Evolutionary conservation across 75 land plant genomes (phyloP).

Genomic region (Sequoiadendron giganteum): DNA sequence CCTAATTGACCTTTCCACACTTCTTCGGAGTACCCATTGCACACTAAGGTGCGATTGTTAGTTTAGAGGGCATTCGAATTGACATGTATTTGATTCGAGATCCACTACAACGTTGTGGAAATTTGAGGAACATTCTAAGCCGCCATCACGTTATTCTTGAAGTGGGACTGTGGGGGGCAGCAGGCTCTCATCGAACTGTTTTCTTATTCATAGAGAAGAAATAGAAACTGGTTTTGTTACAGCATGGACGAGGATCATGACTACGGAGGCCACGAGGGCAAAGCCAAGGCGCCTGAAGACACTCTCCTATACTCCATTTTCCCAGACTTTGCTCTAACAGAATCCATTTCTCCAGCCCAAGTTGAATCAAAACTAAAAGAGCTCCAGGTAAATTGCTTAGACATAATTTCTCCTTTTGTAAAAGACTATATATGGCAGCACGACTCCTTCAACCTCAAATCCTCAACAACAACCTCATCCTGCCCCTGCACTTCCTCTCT

Average conservation of each 20-base stretch:
- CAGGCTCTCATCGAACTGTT: too few relatives aligned
- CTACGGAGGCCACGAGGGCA: neutral
- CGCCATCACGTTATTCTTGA: too few relatives aligned
- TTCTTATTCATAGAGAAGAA: too few relatives aligned
- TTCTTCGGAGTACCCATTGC: too few relatives aligned
- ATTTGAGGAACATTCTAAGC: too few relatives aligned
- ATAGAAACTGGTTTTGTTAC: neutral
- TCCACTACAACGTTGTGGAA: too few relatives aligned
- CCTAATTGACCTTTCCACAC: too few relatives aligned
- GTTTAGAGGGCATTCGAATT: too few relatives aligned
- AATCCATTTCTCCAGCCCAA: neutral
- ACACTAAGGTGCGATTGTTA: too few relatives aligned
- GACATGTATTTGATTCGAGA: too few relatives aligned
- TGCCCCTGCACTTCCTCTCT: slow-evolving; percentile 12
- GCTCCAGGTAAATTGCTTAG: slow-evolving; percentile 51
- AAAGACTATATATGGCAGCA: slow-evolving; percentile 88
- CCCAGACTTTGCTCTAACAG: slow-evolving; percentile 25
- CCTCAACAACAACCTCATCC: slow-evolving; percentile 7
- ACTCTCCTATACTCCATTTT: slow-evolving; percentile 39
- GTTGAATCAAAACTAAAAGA: slow-evolving; percentile 25
- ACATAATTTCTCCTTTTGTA: slow-evolving; percentile 31
- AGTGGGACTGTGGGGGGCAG: too few relatives aligned
- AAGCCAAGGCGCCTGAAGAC: slow-evolving; percentile 20
- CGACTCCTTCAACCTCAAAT: slow-evolving; percentile 54
- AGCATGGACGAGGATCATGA: neutral